Evolutionary conservation across 148 eudicot species (phyloP), one percentile per base, ranked within the genome.

Genomic region (Fagopyrum tataricum): DNA sequence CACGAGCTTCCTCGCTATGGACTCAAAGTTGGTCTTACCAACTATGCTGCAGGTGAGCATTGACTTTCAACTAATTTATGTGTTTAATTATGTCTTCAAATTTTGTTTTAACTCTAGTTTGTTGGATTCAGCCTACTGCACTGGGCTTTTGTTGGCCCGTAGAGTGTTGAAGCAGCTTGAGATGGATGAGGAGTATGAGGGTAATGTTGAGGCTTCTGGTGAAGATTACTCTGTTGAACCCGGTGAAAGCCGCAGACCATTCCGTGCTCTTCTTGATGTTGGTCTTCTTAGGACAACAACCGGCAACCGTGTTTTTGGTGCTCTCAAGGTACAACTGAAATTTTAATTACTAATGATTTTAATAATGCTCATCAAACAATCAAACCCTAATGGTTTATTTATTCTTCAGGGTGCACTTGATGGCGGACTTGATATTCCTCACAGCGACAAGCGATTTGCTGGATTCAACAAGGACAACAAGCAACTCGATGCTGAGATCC

Each of bases 181-280:
- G 40, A 78, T 90, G 92, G 96, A 90, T 75, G 80, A 82, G 2
- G 92, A 88, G 48, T 90, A 87, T 71, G 85, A 88, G 77, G 96
- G 96, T 23, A 86, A 86, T 80, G 87, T 86, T 69, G 96, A 90
- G 90, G 97, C 97, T 48, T 81, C 85, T 70, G 97, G 97, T 10
- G 94, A 91, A 74, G 97, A 91, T 73, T 91, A 17, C 81, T 91
- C 89, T 70, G 97, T 91, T 83, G 94, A 91, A 70, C 97, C 97
- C 7, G 83, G 80, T 13, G 97, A 87, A 24, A 83, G 79, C 76
- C 80, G 97, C 81, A 84, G 94, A 77, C 94, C 97, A 13, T 91
- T 91, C 89, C 94, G 94, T 76, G 97, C 97, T 79, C 90, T 91
- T 11, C 83, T 89, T 23, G 97, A 91, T 84, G 94, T 89, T 72